phyloP scores from a whole-genome alignment of 148 eudicot genomes.

The Chenopodium suecicum region DNA sequence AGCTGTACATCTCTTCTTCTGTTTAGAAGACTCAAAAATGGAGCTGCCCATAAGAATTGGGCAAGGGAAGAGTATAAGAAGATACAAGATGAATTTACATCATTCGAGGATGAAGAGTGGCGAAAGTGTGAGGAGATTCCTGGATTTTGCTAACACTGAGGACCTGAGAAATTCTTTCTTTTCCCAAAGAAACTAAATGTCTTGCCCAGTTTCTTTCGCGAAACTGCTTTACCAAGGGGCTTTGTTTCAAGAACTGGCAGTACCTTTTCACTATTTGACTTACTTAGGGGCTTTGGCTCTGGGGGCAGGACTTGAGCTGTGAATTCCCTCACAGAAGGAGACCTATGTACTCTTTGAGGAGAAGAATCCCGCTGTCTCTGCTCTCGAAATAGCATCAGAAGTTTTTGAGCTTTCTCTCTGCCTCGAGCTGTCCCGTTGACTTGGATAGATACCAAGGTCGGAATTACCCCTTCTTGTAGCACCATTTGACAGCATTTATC shows the following conservation, averaged over 20 bases:
- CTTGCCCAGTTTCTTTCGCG: slow-evolving; percentile 57
- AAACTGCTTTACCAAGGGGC: slow-evolving; percentile 50
- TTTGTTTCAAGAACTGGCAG: slow-evolving; percentile 30
- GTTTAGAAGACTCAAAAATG: slow-evolving; percentile 30
- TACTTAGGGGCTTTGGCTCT: slow-evolving; percentile 29
- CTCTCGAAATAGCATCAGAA: slow-evolving; percentile 83
- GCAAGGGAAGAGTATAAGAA: slow-evolving; percentile 17
- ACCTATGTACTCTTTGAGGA: slow-evolving; percentile 34
- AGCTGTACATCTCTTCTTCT: slow-evolving; percentile 47
- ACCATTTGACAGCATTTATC: slow-evolving; percentile 83
- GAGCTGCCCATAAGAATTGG: slow-evolving; percentile 25
- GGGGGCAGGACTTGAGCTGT: background rate
- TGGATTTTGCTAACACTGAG: slow-evolving; percentile 39
- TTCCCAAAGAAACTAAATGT: slow-evolving; percentile 71
- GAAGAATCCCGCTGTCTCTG: slow-evolving; percentile 75
- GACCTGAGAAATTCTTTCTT: slow-evolving; percentile 57
- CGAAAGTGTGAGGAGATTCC: background rate
- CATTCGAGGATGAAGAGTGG: background rate
- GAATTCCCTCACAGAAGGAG: slow-evolving; percentile 31
- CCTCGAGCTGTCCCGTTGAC: slow-evolving; percentile 92
- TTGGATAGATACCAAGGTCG: slow-evolving; percentile 76
- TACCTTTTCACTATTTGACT: slow-evolving; percentile 30
- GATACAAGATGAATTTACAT: slow-evolving; percentile 43
- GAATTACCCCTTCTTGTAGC: slow-evolving; percentile 94
- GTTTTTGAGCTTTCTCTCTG: slow-evolving; percentile 84